Base-by-base conservation (phyloP, 2,329 filamentous ascomycete species). In the Calycina marina region DNA sequence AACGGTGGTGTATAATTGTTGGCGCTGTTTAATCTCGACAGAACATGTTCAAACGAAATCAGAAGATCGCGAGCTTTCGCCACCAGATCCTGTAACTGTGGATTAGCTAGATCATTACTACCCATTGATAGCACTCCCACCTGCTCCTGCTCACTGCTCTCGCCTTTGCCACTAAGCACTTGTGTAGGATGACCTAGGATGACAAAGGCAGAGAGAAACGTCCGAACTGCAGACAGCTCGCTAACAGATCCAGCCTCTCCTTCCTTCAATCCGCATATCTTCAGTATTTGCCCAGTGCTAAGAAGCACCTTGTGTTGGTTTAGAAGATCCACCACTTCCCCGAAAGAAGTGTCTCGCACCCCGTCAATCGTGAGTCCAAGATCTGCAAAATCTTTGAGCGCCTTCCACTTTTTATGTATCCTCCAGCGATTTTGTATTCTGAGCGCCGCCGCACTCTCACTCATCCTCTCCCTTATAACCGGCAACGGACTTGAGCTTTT, bases 131-230 rank as follows among this genome's bases (percentile, higher is more conserved):
- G 52, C 40, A 56, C 51, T 46, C 58, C 58, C 53, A 62, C 57
- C 58, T 74, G 68, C 50, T 74, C 70, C 51, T 70, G 67, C 37
- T 72, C 56, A 41, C 61, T 59, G 30, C 58, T 63, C 30, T 57
- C 65, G 30, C 77, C 73, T 49, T 82, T 81, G 51, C 74, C 80
- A 54, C 70, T 81, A 18, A 90, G 67, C 1, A 88, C 80, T 44
- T 83, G 74, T 1, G 74, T 72, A 1, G 82, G 81, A 51, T 88
- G 82, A 1, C 78, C 80, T 15, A 85, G 60, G 39, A 88, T 85
- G 33, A 90, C 62, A 50, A 79, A 88, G 4, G 82, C 77, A 49
- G 79, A 84, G 34, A 90, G 57, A 46, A 88, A 88, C 1, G 77
- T 84, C 45, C 80, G 66, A 25, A 81, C 71, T 11, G 72, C 69